These are phyloP conservation scores for Colletotrichum plurivorum DNA, from an alignment of 2,329 filamentous ascomycete species.

Conservation along the genomic window DNA sequence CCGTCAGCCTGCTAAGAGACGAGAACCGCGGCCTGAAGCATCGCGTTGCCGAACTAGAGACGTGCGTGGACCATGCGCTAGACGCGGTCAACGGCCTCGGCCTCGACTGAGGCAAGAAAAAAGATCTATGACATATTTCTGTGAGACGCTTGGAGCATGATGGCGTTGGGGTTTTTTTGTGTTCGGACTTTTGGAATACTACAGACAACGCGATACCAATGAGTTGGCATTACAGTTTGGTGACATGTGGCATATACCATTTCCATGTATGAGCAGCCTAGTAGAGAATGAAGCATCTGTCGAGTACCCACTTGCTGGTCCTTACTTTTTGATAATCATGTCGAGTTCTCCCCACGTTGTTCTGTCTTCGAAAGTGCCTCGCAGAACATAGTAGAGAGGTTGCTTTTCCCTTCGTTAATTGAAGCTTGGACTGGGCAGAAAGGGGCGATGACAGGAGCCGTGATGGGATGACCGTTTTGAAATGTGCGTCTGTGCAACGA, in stretches of 20 bases:
- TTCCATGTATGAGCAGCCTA: slow-evolving; percentile 9
- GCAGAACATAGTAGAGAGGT: background rate
- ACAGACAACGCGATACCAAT: slow-evolving; percentile 35
- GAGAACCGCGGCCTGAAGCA: slow-evolving; percentile 75
- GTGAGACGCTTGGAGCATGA: slow-evolving; percentile 2
- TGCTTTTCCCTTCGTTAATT: background rate
- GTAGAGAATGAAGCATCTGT: slow-evolving; percentile 31
- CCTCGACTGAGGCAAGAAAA: slow-evolving; percentile 47
- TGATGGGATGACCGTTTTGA: slow-evolving; percentile 24
- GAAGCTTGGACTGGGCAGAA: slow-evolving; percentile 20
- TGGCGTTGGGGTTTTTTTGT: slow-evolving; percentile 26
- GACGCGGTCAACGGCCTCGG: slow-evolving; percentile 71
- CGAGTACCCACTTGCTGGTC: background rate
- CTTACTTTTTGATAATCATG: background rate
- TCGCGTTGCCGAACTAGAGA: slow-evolving; percentile 71
- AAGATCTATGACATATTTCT: slow-evolving; percentile 1
- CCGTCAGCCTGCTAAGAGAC: slow-evolving; percentile 71
- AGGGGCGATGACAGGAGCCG: background rate
- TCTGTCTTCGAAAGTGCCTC: background rate
- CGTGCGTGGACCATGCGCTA: slow-evolving; percentile 72
- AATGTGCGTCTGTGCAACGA: slow-evolving; percentile 14
- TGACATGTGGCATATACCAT: slow-evolving; percentile 23
- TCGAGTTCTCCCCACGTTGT: background rate
- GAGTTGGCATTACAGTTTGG: slow-evolving; percentile 36
- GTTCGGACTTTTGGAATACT: background rate